Evolutionary conservation across 371 early-diverging fungal genomes (phyloP).

Genomic region (Batrachochytrium dendrobatidis): DNA sequence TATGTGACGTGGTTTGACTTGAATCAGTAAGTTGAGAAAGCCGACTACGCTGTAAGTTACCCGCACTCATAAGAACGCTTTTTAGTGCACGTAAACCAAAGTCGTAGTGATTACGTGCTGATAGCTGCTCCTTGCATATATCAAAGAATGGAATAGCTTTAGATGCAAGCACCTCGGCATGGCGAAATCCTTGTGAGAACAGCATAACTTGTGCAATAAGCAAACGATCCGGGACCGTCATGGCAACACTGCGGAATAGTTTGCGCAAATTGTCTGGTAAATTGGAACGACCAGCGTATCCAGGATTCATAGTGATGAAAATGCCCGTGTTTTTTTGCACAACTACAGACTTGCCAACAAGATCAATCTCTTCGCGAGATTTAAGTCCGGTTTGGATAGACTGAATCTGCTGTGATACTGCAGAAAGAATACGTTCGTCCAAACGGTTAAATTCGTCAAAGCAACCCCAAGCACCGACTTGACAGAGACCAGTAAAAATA

Average conservation of each 20-base stretch:
- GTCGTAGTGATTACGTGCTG: slow-evolving; percentile 95
- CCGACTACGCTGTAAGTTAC: slow-evolving; percentile 91
- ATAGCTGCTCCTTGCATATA: slow-evolving; percentile 87
- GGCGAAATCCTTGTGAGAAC: slow-evolving; percentile 96
- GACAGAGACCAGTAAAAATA: slow-evolving; percentile 96
- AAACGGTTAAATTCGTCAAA: slow-evolving; percentile 99
- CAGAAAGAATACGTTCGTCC: slow-evolving; percentile 94
- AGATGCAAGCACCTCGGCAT: slow-evolving; percentile 86
- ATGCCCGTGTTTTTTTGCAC: slow-evolving; percentile 88
- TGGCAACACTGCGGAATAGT: slow-evolving; percentile 95
- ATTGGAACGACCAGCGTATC: slow-evolving; percentile 97
- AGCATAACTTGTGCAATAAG: slow-evolving; percentile 98
- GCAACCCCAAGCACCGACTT: slow-evolving; percentile 98
- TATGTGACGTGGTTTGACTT: not conserved
- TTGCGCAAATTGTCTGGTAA: slow-evolving; percentile 98
- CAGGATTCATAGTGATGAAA: slow-evolving; percentile 99
- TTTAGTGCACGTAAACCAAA: slow-evolving; percentile 99
- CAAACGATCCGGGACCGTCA: slow-evolving; percentile 97
- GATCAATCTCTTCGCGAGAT: slow-evolving; percentile 73
- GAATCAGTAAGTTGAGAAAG: slow-evolving; percentile 17
- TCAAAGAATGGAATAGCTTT: slow-evolving; percentile 96
- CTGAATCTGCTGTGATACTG: slow-evolving; percentile 98
- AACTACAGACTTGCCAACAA: slow-evolving; percentile 79
- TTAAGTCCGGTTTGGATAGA: slow-evolving; percentile 93
- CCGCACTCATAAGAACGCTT: slow-evolving; percentile 94